Evolutionary conservation across 805 yeast species (phyloP).

Genomic region (Nakazawaea sp.): DNA sequence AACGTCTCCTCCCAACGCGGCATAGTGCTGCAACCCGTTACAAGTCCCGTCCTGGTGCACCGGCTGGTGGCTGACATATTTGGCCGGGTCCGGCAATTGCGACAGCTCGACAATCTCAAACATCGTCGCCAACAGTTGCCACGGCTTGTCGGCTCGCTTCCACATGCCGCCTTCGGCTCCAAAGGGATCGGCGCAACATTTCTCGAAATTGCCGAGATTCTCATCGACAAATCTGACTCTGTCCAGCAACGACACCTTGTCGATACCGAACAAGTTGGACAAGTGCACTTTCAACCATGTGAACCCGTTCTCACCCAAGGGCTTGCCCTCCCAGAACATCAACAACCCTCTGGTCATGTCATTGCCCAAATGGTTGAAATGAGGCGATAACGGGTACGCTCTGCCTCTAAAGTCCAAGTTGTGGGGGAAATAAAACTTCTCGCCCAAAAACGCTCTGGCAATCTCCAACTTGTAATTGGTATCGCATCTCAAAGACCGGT

Average conservation of each 20-base stretch:
- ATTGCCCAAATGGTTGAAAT: conserved; percentile 74
- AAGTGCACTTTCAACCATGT: conserved; percentile 73
- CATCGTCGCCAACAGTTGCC: conserved; percentile 74
- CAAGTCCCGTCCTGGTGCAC: conserved; percentile 87
- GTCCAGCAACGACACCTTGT: conserved; percentile 61
- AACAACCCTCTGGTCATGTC: conserved; percentile 70
- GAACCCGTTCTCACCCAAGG: conserved; percentile 57
- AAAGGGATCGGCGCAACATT: conserved; percentile 59
- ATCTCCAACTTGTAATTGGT: conserved; percentile 89
- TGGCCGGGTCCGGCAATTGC: conserved; percentile 55
- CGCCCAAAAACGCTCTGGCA: conserved; percentile 87
- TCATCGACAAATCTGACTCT: conserved; percentile 55
- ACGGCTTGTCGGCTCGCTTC: conserved; percentile 72
- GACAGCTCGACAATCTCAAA: conserved; percentile 59
- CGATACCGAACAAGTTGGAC: conserved; percentile 69
- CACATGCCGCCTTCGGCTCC: conserved; percentile 51
- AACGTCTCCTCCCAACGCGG: conserved; percentile 79
- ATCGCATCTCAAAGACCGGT: conserved; percentile 88
- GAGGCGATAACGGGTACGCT: conserved; percentile 77
- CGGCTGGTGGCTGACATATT: conserved; percentile 64
- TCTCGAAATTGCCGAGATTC: conserved; percentile 45
- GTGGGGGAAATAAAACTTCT: conserved; percentile 72
- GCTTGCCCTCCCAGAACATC: conserved; percentile 71
- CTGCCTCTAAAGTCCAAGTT: conserved; percentile 79
- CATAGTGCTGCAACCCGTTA: conserved; percentile 81